These are phyloP conservation scores for Pinus tabuliformis DNA, from an alignment of 75 land plant species.

Conservation along the genomic window DNA sequence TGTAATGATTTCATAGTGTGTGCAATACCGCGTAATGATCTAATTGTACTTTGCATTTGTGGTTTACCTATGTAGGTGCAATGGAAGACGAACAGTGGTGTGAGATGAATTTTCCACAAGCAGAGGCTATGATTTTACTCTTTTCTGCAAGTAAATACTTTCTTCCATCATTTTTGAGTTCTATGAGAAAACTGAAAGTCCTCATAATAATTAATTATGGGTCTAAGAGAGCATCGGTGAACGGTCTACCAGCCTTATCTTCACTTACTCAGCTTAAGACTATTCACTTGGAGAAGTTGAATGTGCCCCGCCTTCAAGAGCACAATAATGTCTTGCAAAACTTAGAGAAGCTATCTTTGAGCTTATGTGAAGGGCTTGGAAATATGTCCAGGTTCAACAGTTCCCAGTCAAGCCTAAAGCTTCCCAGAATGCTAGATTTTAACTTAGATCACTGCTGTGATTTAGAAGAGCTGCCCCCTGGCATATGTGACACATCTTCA, in stretches of 20 bases:
- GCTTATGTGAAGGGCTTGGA: conserved; percentile 34
- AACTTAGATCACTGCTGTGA: conserved; percentile 51
- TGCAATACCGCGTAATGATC: no score
- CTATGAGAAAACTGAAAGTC: conserved; percentile 48
- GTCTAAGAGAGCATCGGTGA: background rate
- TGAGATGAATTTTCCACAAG: conserved; percentile 41
- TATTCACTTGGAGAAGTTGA: conserved; percentile 54
- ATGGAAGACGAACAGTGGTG: conserved; percentile 56
- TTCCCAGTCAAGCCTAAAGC: conserved; percentile 11
- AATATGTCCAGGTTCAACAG: conserved; percentile 1
- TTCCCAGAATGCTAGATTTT: conserved; percentile 49
- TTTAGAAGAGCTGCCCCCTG: conserved; percentile 34
- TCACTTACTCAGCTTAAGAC: conserved; percentile 33
- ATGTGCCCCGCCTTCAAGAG: conserved; percentile 20
- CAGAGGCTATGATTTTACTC: conserved; percentile 54
- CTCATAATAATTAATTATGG: conserved; percentile 35
- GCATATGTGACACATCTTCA: conserved; percentile 18
- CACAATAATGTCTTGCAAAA: background rate
- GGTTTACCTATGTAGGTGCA: conserved; percentile 26
- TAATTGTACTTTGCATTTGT: no score
- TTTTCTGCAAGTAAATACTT: conserved; percentile 40
- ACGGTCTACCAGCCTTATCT: background rate
- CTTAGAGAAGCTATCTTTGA: conserved; percentile 40
- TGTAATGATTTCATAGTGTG: no score
- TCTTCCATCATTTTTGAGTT: conserved; percentile 48